Evolutionary conservation across 495 filamentous ascomycete species (phyloP).

Genomic region (Apodospora peruviana): DNA sequence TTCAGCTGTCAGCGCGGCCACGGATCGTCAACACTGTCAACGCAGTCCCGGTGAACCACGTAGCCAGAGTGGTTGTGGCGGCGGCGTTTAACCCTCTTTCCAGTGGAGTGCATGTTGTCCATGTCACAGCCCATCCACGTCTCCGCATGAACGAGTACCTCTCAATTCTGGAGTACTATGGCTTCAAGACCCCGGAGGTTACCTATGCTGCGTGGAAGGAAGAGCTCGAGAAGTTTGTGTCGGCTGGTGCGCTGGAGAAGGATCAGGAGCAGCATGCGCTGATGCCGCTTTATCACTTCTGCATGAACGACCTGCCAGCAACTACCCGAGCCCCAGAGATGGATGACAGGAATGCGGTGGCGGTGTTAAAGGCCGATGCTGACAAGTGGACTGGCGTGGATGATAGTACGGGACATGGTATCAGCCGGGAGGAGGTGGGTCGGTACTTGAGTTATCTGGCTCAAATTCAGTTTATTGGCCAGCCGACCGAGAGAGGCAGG

Average conservation of each 20-base stretch:
- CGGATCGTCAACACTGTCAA: constrained; percentile 86
- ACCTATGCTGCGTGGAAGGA: constrained; percentile 54
- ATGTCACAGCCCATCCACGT: constrained; percentile 68
- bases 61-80: constrained; percentile 72
- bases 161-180: constrained; percentile 63
- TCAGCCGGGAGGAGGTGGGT: constrained; percentile 65
- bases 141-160: constrained; percentile 76
- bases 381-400: constrained; percentile 58
- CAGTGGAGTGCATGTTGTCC: constrained; percentile 54
- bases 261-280: constrained; percentile 64
- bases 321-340: constrained; percentile 76
- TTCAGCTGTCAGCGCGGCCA: constrained; percentile 69
- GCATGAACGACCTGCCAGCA: constrained; percentile 69
- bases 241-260: constrained; percentile 41
- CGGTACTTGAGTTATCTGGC: constrained; percentile 69
- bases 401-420: constrained; percentile 54
- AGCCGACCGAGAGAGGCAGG: constrained; percentile 44
- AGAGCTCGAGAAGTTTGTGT: constrained; percentile 58
- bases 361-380: constrained; percentile 56
- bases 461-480: constrained; percentile 62
- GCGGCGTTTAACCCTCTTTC: constrained; percentile 56
- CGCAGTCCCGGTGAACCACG: constrained; percentile 81
- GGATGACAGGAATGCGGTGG: constrained; percentile 66
- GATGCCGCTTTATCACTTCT: constrained; percentile 85
- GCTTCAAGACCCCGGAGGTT: constrained; percentile 67